A percentile compares a stretch with the other conserved stretches of the same genome.
phyloP scores from a whole-genome alignment of 1,139 yeast genomes.

The Casaregolazyma lundiana region DNA sequence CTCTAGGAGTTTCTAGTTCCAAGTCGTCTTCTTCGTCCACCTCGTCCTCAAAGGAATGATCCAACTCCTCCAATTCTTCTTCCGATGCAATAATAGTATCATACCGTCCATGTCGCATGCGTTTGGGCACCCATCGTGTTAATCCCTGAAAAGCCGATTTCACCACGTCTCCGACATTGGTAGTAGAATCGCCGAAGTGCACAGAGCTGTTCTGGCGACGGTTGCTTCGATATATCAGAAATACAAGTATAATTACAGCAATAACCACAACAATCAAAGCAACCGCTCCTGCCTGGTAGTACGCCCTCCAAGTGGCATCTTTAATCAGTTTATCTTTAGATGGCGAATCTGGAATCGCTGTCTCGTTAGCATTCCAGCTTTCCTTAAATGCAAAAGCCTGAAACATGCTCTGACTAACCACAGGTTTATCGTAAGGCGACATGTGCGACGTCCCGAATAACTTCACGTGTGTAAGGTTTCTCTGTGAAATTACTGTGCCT shows the following conservation, averaged over 20 bases:
- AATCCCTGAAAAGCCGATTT: conserved; percentile 25
- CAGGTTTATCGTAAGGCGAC: conserved; percentile 88
- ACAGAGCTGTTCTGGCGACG: conserved; percentile 13
- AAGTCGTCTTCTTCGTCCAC: conserved; percentile 13
- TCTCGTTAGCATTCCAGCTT: conserved; percentile 18
- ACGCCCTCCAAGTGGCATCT: conserved; percentile 37
- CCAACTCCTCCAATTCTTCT: conserved; percentile 1
- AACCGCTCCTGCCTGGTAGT: conserved; percentile 37
- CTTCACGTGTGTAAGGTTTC: conserved; percentile 73
- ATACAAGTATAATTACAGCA: conserved; percentile 23
- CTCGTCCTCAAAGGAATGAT: background rate
- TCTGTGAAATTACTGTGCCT: conserved; percentile 40
- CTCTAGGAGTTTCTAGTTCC: conserved; percentile 6
- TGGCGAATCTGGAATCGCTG: conserved; percentile 12
- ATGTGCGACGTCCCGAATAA: conserved; percentile 81
- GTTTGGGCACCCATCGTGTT: conserved; percentile 26
- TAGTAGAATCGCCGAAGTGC: conserved; percentile 8
- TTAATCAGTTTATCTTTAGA: conserved; percentile 23
- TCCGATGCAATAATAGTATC: background rate
- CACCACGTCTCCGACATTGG: conserved; percentile 12
- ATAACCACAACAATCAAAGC: conserved; percentile 35
- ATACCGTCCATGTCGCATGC: background rate
- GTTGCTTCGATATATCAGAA: conserved; percentile 25
- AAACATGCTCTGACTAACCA: conserved; percentile 59
- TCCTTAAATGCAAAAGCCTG: conserved; percentile 32